These are phyloP conservation scores for Vitis rupestris DNA, from an alignment of 164 flowering plant genomes.

Conservation along the genomic window DNA sequence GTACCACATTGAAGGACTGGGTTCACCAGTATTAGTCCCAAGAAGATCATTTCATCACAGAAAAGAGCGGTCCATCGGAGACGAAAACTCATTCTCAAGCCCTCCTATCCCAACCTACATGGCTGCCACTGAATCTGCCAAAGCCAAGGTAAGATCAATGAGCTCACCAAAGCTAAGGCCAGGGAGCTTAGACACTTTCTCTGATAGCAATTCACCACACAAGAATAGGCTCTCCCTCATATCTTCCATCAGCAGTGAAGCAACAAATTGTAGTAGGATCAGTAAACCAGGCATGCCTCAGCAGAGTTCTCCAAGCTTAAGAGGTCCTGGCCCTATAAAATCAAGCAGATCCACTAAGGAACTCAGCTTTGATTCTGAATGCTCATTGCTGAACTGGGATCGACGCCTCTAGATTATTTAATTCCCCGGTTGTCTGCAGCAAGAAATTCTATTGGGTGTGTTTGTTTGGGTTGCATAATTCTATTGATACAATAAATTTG, in stretches of 20 bases:
- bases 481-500: background rate
- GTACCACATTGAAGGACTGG: conserved; percentile 21
- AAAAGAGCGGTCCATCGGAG: conserved; percentile 30
- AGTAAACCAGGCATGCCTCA: conserved; percentile 20
- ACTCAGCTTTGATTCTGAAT: conserved; percentile 37
- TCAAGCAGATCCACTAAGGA: conserved; percentile 25
- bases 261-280: conserved; percentile 20
- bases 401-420: conserved; percentile 14
- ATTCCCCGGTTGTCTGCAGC: background rate
- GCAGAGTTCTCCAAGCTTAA: conserved; percentile 48
- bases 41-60: conserved; percentile 39
- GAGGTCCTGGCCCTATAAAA: conserved; percentile 32
- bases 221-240: conserved; percentile 30
- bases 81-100: conserved; percentile 13
- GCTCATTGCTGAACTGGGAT: conserved; percentile 28
- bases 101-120: conserved; percentile 45
- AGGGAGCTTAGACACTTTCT: conserved; percentile 21
- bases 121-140: conserved; percentile 53
- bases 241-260: conserved; percentile 25
- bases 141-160: conserved; percentile 37
- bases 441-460: background rate
- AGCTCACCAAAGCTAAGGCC: conserved; percentile 44
- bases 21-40: conserved; percentile 24
- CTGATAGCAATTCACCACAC: conserved; percentile 34
- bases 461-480: background rate